These are phyloP conservation scores for Dendrobium chrysotoxum DNA, from an alignment of 106 monocot genomes.

Conservation along the genomic window DNA sequence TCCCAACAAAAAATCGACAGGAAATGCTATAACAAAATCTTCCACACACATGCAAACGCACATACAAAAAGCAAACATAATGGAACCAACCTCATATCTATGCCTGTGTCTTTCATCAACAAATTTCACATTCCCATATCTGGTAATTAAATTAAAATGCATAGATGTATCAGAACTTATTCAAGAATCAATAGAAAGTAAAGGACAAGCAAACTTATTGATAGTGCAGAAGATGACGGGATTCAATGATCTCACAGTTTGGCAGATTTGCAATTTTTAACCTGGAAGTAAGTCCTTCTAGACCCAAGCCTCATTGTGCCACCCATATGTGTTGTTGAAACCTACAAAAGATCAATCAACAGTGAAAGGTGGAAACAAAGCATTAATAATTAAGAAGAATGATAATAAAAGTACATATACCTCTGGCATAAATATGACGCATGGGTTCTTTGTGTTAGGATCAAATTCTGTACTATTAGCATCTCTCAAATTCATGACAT, in stretches of 20 bases:
- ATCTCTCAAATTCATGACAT: slow-evolving; percentile 19
- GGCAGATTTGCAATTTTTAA: slow-evolving; percentile 45
- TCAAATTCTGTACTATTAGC: slow-evolving; percentile 88
- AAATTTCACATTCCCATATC: slow-evolving; percentile 49
- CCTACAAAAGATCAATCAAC: slow-evolving; percentile 23
- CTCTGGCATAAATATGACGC: slow-evolving; percentile 92
- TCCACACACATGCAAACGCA: no score
- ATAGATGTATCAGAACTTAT: background rate
- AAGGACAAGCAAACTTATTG: background rate
- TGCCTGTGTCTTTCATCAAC: slow-evolving; percentile 82
- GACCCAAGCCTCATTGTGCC: slow-evolving; percentile 91
- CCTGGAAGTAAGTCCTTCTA: slow-evolving; percentile 60
- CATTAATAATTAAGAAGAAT: no score
- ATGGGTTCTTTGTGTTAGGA: slow-evolving; percentile 48
- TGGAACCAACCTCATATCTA: slow-evolving; percentile 59
- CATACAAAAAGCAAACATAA: background rate
- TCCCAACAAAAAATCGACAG: no score
- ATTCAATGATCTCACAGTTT: slow-evolving; percentile 47
- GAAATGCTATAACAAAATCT: no score
- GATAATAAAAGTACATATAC: slow-evolving; percentile 16
- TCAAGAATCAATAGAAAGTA: background rate
- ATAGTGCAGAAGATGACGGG: background rate
- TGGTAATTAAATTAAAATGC: slow-evolving; percentile 6
- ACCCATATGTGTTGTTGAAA: slow-evolving; percentile 90
- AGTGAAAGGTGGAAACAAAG: background rate